These are phyloP conservation scores for Saccharomycopsis babjevae DNA, from an alignment of 805 yeast species.

Conservation along the genomic window DNA sequence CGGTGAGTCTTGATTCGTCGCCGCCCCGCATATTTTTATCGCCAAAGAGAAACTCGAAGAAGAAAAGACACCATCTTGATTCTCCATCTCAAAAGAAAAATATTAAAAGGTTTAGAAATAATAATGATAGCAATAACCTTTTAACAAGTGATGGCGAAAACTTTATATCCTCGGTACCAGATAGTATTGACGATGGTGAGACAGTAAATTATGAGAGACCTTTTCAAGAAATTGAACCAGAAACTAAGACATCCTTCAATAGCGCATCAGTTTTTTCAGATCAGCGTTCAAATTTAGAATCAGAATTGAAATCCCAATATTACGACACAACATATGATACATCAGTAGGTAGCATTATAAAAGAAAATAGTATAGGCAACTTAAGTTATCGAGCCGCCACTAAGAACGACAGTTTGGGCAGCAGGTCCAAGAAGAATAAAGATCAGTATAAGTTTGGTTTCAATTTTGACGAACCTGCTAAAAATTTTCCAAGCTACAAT, in stretches of 20 bases:
- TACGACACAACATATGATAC: background rate
- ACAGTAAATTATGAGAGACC: background rate
- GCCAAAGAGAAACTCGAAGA: background rate
- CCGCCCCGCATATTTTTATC: background rate
- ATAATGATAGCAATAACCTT: background rate
- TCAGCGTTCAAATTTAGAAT: background rate
- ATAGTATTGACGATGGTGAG: background rate
- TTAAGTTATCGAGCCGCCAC: background rate
- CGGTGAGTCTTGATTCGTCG: background rate
- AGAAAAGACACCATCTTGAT: background rate
- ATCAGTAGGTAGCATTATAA: background rate
- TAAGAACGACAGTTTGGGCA: background rate
- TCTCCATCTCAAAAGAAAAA: background rate
- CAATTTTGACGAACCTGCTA: background rate
- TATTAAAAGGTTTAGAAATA: background rate
- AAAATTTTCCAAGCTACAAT: constrained; percentile 12
- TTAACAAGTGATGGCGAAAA: background rate
- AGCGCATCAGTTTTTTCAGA: background rate
- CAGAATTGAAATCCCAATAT: background rate
- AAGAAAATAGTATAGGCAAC: background rate
- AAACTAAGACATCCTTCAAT: background rate
- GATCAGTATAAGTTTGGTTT: background rate
- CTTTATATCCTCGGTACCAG: background rate
- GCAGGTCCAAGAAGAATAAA: background rate
- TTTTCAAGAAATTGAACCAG: background rate